A percentile compares a stretch with the other conserved stretches of the same genome.
phyloP scores from a whole-genome alignment of 768 basidiomycete species.

The Calocybe cyanea region DNA sequence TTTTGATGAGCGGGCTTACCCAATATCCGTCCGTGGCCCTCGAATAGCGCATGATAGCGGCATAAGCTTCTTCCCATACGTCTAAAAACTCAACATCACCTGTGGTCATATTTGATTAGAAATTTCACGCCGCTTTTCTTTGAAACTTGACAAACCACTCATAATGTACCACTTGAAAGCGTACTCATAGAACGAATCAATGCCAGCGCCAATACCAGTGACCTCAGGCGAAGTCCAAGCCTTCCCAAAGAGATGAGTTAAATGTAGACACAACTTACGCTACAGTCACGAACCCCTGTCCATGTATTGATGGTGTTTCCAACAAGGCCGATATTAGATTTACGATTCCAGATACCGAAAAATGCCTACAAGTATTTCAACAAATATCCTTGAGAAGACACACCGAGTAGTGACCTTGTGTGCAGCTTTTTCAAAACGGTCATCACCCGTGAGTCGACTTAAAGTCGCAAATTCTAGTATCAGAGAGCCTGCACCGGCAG shows the following conservation, averaged over 20 bases:
- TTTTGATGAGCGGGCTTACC: constrained; percentile 40
- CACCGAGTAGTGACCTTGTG: constrained; percentile 39
- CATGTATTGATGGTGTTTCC: constrained; percentile 86
- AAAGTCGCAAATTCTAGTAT: constrained; percentile 94
- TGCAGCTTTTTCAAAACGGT: constrained; percentile 86
- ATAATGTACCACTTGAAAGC: constrained; percentile 90
- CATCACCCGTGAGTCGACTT: constrained; percentile 86
- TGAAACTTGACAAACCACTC: constrained; percentile 64
- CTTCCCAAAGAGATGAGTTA: constrained; percentile 27
- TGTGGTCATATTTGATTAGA: constrained; percentile 18
- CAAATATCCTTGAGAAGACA: background rate
- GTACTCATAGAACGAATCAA: constrained; percentile 96
- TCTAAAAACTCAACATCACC: constrained; percentile 80
- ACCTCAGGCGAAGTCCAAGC: constrained; percentile 75
- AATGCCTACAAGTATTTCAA: constrained; percentile 49
- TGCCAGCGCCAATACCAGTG: constrained; percentile 86
- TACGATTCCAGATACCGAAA: constrained; percentile 91
- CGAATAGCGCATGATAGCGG: constrained; percentile 81
- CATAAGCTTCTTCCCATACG: constrained; percentile 82
- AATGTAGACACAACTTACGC: background rate
- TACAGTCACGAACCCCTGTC: constrained; percentile 59
- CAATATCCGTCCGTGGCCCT: constrained; percentile 83
- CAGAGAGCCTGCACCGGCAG: constrained; percentile 90
- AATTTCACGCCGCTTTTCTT: background rate
- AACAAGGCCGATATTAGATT: constrained; percentile 78